Evolutionary conservation across 192 early-diverging fungal genomes (phyloP), one percentile per base, ranked within the genome.

Genomic region (Glomus cerebriforme): DNA sequence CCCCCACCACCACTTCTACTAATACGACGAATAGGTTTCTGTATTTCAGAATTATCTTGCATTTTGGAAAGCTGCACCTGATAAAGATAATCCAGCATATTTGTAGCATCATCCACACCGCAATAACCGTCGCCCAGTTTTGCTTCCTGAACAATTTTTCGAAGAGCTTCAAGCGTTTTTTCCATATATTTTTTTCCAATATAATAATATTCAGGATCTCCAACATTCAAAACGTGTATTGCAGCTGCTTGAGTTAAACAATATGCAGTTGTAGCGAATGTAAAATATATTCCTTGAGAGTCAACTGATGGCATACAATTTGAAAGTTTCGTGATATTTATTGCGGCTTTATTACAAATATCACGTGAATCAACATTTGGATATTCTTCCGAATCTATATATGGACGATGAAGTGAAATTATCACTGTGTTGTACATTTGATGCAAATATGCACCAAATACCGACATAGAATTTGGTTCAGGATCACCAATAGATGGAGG

Each of bases 371-470:
- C 72, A 19, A 81, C 75, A 27, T 79, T 79, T 19, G 83, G 73
- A 24, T 71, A 81, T 45, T 82, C 80, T 4, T 81, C 83, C 15
- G 84, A 73, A 37, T 79, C 80, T 69, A 88, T 87, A 71, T 88
- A 88, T 2, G 87, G 87, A 59, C 86, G 79, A 62, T 88, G 87
- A 63, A 87, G 72, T 13, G 84, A 47, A 32, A 88, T 88, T 27
- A 88, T 39, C 9, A 81, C 80, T 0, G 86, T 84, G 63, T 87
- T 79, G 62, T 85, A 84, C 27, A 82, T 37, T 77, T 77, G 75
- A 65, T 77, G 60, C 24, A 77, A 17, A 43, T 26, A 77, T 24
- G 75, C 7, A 45, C 39, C 17, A 45, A 29, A 77, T 59, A 32
- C 0, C 9, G 34, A 32, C 22, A 77, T 65, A 19, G 39, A 58